A percentile compares a stretch with the other conserved stretches of the same genome.
phyloP scores from a whole-genome alignment of 2,329 filamentous ascomycete genomes.

The Hypoxylon rubiginosum region DNA sequence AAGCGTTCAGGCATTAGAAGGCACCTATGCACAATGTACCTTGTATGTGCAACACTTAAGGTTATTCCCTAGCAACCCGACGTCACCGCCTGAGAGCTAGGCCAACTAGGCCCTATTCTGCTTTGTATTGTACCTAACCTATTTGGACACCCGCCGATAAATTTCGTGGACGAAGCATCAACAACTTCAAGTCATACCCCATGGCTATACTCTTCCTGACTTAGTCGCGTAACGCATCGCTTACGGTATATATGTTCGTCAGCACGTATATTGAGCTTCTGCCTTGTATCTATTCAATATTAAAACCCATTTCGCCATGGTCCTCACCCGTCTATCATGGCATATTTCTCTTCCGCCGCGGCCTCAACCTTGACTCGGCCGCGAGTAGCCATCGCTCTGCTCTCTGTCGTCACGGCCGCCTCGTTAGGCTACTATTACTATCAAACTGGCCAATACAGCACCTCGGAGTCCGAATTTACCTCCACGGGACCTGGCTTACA shows the following conservation, averaged over 20 bases:
- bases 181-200: background rate
- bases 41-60: too few species aligned
- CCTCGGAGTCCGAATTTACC: conserved; percentile 45
- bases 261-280: background rate
- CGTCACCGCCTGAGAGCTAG: background rate
- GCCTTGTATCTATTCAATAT: background rate
- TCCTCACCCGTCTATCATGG: conserved; percentile 56
- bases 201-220: background rate
- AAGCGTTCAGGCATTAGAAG: background rate
- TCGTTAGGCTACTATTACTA: conserved; percentile 73
- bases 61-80: background rate
- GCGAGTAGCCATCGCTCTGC: conserved; percentile 67
- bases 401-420: conserved; percentile 68
- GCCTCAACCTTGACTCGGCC: conserved; percentile 68
- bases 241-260: background rate
- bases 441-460: conserved; percentile 51
- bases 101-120: background rate
- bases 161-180: background rate
- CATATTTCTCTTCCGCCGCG: conserved; percentile 60
- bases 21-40: too few species aligned
- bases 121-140: too few species aligned
- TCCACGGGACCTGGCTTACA: conserved; percentile 62
- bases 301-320: conserved; percentile 46
- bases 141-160: background rate
- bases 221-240: background rate